Conservation (phyloP, 208 protist species). For the Wallacemonas sp. region DNA sequence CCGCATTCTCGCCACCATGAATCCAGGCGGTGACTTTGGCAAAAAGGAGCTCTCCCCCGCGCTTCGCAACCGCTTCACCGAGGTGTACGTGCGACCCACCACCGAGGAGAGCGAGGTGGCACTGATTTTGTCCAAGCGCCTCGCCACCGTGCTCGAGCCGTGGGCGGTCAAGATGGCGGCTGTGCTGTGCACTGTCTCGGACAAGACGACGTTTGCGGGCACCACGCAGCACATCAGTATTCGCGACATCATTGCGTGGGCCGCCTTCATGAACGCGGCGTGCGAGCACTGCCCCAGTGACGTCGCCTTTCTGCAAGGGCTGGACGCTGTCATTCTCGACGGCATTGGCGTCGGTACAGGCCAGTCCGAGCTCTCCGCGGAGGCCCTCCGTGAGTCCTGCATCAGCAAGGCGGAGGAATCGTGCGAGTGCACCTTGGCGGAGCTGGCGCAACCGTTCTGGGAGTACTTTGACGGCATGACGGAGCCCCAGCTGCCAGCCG, state of each 20-base stretch:
- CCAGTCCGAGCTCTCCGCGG: slow-evolving; percentile 49
- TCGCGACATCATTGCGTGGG: slow-evolving; percentile 97
- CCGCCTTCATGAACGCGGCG: slow-evolving; percentile 94
- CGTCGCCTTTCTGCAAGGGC: slow-evolving; percentile 95
- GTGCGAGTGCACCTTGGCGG: slow-evolving; percentile 11
- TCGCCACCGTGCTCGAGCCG: slow-evolving; percentile 41
- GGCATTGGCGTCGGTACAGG: slow-evolving; percentile 92
- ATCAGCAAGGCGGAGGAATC: slow-evolving; percentile 22
- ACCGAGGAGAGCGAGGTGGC: slow-evolving; percentile 92
- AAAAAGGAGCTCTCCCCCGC: slow-evolving; percentile 99
- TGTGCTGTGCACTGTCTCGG: slow-evolving; percentile 65
- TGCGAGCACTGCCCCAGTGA: slow-evolving; percentile 55
- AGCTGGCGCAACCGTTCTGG: slow-evolving; percentile 64
- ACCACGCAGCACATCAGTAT: slow-evolving; percentile 88
- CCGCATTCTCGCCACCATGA: slow-evolving; percentile 99
- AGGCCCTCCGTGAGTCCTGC: slow-evolving; percentile 21
- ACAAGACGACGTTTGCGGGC: slow-evolving; percentile 39
- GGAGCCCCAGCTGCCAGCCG: slow-evolving; percentile 69
- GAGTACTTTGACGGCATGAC: slow-evolving; percentile 71
- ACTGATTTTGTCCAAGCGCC: slow-evolving; percentile 89
- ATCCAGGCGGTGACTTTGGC: slow-evolving; percentile 99
- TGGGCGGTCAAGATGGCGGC: slow-evolving; percentile 82
- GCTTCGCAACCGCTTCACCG: slow-evolving; percentile 99
- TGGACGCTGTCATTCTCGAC: slow-evolving; percentile 96
- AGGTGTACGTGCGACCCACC: slow-evolving; percentile 98